Percentiles rank a stretch among this genome's conserved stretches.
Evolutionary conservation across 768 basidiomycete genomes (phyloP).

Genomic region (Sporobolomyces pararoseus): DNA sequence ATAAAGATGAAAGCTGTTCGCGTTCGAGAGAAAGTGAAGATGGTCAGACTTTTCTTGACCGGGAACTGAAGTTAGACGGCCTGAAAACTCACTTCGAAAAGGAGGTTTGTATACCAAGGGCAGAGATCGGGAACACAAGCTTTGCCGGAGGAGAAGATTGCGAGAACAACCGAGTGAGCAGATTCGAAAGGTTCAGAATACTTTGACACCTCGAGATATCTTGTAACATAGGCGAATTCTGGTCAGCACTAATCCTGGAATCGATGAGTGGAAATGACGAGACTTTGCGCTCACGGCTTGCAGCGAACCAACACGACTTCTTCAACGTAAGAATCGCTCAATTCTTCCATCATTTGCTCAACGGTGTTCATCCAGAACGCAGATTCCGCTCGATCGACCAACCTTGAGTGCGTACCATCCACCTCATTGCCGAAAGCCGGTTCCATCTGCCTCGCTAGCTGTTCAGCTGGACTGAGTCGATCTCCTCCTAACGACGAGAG

Average conservation of each 20-base stretch:
- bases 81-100: slow-evolving; percentile 61
- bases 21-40: background rate
- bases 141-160: slow-evolving; percentile 63
- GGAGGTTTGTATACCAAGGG: slow-evolving; percentile 67
- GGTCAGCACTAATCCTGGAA: background rate
- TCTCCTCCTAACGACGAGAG: background rate
- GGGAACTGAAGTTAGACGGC: background rate
- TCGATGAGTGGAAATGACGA: background rate
- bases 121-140: slow-evolving; percentile 59
- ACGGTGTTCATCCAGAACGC: slow-evolving; percentile 69
- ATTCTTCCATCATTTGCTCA: slow-evolving; percentile 69
- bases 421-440: background rate
- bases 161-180: slow-evolving; percentile 75
- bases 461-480: slow-evolving; percentile 41
- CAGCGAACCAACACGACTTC: slow-evolving; percentile 61
- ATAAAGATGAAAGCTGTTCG: slow-evolving; percentile 55
- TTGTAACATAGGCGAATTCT: slow-evolving; percentile 45
- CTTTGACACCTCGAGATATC: slow-evolving; percentile 59
- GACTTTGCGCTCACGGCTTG: slow-evolving; percentile 63
- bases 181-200: slow-evolving; percentile 80
- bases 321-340: slow-evolving; percentile 59
- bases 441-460: slow-evolving; percentile 17
- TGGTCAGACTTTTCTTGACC: background rate
- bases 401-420: slow-evolving; percentile 8
- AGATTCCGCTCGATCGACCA: slow-evolving; percentile 50